phyloP scores from a whole-genome alignment of 1,139 yeast genomes.

The Nadsonia starkeyi-henricii region DNA sequence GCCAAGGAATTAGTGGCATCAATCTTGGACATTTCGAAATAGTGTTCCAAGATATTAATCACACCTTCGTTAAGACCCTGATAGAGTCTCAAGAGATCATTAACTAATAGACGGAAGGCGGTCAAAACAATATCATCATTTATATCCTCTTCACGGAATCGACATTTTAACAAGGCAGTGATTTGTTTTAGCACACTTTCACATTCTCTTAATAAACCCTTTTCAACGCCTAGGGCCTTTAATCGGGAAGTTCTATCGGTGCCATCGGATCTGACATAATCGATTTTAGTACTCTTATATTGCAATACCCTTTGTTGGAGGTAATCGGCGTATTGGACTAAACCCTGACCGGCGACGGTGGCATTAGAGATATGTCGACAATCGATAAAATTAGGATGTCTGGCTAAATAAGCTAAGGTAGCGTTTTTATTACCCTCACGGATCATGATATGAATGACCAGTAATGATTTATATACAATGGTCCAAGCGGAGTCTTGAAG shows the following conservation, averaged over 20 bases:
- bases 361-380: conserved; percentile 21
- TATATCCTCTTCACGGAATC: conserved; percentile 54
- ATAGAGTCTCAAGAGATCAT: conserved; percentile 70
- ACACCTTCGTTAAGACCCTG: conserved; percentile 92
- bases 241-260: conserved; percentile 49
- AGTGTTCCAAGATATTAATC: conserved; percentile 80
- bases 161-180: conserved; percentile 58
- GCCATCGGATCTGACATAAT: conserved; percentile 52
- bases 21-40: conserved; percentile 74
- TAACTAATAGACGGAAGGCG: conserved; percentile 74
- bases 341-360: conserved; percentile 40
- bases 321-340: conserved; percentile 61
- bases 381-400: conserved; percentile 48
- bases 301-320: conserved; percentile 56
- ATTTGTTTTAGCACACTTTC: conserved; percentile 79
- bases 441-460: conserved; percentile 81
- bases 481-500: conserved; percentile 80
- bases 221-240: conserved; percentile 52
- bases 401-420: conserved; percentile 49
- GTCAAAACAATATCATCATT: conserved; percentile 74
- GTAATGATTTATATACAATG: conserved; percentile 61
- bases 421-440: conserved; percentile 76
- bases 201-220: conserved; percentile 69
- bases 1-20: conserved; percentile 83
- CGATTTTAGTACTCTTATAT: conserved; percentile 48